Evolutionary conservation across 768 basidiomycete species (phyloP), one percentile per base, ranked within the genome.

Genomic region (Sporobolomyces pararoseus): DNA sequence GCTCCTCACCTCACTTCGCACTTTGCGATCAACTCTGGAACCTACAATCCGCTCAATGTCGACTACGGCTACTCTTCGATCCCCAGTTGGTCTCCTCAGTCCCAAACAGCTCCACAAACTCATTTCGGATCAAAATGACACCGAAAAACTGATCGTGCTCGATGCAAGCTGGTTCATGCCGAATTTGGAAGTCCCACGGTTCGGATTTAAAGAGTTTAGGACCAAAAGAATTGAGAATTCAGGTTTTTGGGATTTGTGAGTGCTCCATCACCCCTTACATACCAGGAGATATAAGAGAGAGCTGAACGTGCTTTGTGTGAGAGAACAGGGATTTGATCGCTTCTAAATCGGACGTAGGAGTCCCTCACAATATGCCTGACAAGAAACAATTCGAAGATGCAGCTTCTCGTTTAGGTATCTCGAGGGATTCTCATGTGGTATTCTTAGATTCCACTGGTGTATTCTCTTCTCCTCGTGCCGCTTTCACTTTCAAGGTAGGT

Each of bases 121-220:
- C 3, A 75, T 77, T 1, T 75, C 63, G 49, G 19, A 55, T 32
- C 35, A 64, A 52, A 19, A 68, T 59, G 32, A 39, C 50, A 37
- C 9, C 10, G 39, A 4, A n/a, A 29, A 53, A 17, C 58, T 65
- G 81, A 13, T 79, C 88, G 73, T 82, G 88, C 64, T 82, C 39
- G 95, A 98, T 77, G 86, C 87, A 29, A 87, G 86, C 58, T 97
- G 94, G 95, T 88, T 90, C 79, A 96, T 97, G 95, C 95, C 94
- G 59, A 89, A 87, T 79, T 84, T 70, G 23, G 64, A 29, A 14
- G 49, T 88, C 39, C 82, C 86, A 2, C 85, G 93, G 64, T 86
- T 85, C 59, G 83, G 89, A 3, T 79, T 79, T n/a, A 79, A 84
- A 35, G 93, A 95, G 79, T 94, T 86, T 73, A 71, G 67, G 53